These are phyloP conservation scores for Dendrobium catenatum DNA, from an alignment of 106 monocot genomes.

Conservation along the genomic window DNA sequence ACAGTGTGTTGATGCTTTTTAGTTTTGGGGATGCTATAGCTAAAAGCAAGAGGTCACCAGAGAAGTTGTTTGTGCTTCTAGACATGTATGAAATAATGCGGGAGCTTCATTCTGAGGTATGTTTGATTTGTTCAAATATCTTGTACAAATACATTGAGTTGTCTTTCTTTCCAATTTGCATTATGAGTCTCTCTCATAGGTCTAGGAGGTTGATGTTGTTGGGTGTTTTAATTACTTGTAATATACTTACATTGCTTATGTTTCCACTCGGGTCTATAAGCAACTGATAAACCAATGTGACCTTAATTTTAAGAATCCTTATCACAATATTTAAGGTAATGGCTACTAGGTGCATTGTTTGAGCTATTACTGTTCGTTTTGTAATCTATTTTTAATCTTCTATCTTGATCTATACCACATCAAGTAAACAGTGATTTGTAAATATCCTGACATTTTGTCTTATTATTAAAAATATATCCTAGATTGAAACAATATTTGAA, in stretches of 20 bases:
- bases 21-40: constrained; percentile 99
- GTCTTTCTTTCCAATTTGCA: neutral
- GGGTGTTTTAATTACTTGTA: neutral
- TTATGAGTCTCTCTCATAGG: neutral
- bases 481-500: constrained; percentile 89
- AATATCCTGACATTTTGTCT: neutral
- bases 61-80: constrained; percentile 91
- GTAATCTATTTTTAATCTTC: neutral
- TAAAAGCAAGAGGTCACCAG: constrained; percentile 87
- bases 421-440: neutral
- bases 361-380: neutral
- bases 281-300: neutral
- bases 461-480: neutral
- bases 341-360: neutral
- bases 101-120: constrained; percentile 89
- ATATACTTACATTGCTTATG: neutral
- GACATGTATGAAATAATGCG: constrained; percentile 99
- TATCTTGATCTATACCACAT: neutral
- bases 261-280: neutral
- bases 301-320: neutral
- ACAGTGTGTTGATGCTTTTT: constrained; percentile 67
- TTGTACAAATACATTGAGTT: neutral
- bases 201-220: neutral
- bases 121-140: neutral
- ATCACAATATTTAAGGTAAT: neutral